These are phyloP conservation scores for Draba incana DNA, from an alignment of 345 rosid genomes.

Conservation along the genomic window DNA sequence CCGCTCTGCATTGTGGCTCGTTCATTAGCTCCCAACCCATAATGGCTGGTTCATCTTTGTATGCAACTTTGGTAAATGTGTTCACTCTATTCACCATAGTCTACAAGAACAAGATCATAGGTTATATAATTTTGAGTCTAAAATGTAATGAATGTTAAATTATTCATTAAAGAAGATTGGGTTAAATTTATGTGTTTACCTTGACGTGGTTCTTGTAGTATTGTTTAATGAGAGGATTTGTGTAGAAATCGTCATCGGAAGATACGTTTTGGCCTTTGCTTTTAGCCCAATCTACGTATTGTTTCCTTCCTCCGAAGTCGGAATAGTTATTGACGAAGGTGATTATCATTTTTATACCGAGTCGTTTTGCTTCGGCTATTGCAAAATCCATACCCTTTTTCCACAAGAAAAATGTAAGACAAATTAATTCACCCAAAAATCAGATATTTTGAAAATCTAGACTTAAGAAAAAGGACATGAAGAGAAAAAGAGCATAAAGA, in stretches of 20 bases:
- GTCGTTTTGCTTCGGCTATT: constrained; percentile 40
- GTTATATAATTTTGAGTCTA: constrained; percentile 7
- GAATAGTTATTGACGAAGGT: constrained; percentile 30
- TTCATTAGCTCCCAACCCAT: constrained; percentile 93
- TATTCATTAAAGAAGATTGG: neutral
- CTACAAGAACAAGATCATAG: constrained; percentile 37
- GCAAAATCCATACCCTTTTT: constrained; percentile 43
- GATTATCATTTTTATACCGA: constrained; percentile 36
- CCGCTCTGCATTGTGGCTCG: constrained; percentile 62
- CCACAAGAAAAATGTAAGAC: constrained; percentile 4
- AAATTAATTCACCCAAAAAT: neutral
- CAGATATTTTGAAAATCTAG: neutral
- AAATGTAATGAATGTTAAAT: neutral
- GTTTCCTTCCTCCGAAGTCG: constrained; percentile 36
- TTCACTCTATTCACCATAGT: constrained; percentile 68
- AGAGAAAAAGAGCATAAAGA: too few species aligned
- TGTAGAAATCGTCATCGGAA: constrained; percentile 41
- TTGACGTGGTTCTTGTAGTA: constrained; percentile 39
- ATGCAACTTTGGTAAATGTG: constrained; percentile 59
- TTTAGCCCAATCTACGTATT: constrained; percentile 39
- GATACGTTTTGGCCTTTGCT: constrained; percentile 14
- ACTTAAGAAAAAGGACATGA: neutral
- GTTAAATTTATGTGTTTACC: constrained; percentile 23
- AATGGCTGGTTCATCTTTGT: constrained; percentile 76
- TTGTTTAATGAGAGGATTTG: constrained; percentile 25